phyloP scores from a whole-genome alignment of 768 basidiomycete genomes.

The Hericium alpestre region DNA sequence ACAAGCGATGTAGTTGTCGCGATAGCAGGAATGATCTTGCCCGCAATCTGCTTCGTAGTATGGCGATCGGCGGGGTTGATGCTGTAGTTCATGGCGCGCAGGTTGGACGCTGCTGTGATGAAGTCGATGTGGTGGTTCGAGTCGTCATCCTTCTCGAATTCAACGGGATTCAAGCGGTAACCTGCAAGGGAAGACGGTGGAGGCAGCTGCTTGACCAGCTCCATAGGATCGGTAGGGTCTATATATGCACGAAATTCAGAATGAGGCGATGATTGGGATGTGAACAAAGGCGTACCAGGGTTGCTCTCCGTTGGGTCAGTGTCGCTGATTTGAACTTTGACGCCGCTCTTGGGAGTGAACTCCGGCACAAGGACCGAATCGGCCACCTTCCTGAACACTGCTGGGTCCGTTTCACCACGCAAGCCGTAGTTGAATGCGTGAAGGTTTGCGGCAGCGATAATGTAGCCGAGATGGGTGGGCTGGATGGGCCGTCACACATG shows the following conservation, averaged over 20 bases:
- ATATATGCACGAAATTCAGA: background rate
- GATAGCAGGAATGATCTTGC: slow-evolving; percentile 98
- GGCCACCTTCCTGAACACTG: slow-evolving; percentile 73
- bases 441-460: slow-evolving; percentile 89
- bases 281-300: slow-evolving; percentile 23
- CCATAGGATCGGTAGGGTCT: slow-evolving; percentile 30
- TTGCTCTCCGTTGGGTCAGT: slow-evolving; percentile 66
- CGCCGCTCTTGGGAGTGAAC: slow-evolving; percentile 86
- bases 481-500: slow-evolving; percentile 21
- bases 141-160: slow-evolving; percentile 99
- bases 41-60: slow-evolving; percentile 93
- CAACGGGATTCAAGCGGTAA: slow-evolving; percentile 90
- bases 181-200: slow-evolving; percentile 86
- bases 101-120: slow-evolving; percentile 94
- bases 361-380: slow-evolving; percentile 79
- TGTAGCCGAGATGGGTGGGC: slow-evolving; percentile 79
- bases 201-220: slow-evolving; percentile 63
- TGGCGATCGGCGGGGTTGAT: slow-evolving; percentile 83
- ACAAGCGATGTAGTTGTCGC: slow-evolving; percentile 96
- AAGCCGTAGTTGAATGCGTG: slow-evolving; percentile 98
- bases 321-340: slow-evolving; percentile 90
- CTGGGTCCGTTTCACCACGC: slow-evolving; percentile 74
- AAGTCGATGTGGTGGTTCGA: slow-evolving; percentile 98
- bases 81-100: slow-evolving; percentile 90
- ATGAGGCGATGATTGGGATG: background rate